Conservation (phyloP, 2,329 filamentous ascomycete genomes). For the Emmonsia crescens region DNA sequence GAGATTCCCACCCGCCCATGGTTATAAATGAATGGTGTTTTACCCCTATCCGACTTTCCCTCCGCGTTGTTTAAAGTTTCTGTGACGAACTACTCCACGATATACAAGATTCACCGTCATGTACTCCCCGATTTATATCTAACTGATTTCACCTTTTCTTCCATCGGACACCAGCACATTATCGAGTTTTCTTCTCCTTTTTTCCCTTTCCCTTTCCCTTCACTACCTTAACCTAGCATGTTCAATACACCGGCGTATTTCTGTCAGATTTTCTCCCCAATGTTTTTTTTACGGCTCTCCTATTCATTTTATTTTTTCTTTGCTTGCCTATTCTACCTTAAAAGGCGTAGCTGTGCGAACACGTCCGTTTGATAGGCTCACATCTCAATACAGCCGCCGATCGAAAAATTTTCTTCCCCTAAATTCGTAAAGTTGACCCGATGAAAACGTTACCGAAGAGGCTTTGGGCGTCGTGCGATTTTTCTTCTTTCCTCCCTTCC, state of each 20-base stretch:
- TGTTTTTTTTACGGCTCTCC: neutral
- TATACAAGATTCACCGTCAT: constrained; percentile 40
- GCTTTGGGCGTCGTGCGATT: neutral
- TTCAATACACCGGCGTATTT: constrained; percentile 8
- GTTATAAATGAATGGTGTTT: neutral
- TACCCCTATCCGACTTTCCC: neutral
- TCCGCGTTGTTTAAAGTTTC: constrained; percentile 7
- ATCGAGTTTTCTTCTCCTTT: neutral
- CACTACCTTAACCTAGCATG: constrained; percentile 3
- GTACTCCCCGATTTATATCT: constrained; percentile 25
- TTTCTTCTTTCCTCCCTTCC: neutral
- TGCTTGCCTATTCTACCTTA: neutral
- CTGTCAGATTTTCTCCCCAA: neutral
- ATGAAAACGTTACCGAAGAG: neutral
- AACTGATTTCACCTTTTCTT: neutral
- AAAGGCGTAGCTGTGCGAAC: neutral
- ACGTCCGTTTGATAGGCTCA: neutral
- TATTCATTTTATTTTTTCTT: neutral
- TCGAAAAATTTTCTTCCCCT: neutral
- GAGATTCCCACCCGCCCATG: neutral
- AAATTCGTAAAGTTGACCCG: neutral
- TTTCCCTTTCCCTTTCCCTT: neutral
- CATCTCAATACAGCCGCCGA: neutral
- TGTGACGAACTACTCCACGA: constrained; percentile 25
- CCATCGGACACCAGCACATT: neutral